Evolutionary conservation across 2,329 filamentous ascomycete species (phyloP).

Genomic region (Xylariaceae sp.): DNA sequence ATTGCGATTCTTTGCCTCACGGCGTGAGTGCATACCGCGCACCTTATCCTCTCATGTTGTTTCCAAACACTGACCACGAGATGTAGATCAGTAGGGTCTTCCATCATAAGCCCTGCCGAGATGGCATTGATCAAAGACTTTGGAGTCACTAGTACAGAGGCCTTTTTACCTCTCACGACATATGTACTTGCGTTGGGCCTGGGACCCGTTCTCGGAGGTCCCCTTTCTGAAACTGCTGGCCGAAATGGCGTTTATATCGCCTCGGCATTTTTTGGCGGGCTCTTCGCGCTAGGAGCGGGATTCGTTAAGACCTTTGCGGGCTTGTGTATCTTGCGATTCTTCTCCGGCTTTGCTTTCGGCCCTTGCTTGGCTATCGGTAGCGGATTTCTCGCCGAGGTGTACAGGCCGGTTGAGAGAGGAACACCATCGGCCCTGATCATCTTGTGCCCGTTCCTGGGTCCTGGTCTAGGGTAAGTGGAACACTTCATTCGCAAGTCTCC

Average conservation of each 20-base stretch:
- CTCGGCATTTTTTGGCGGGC: conserved; percentile 41
- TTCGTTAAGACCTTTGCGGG: conserved; percentile 46
- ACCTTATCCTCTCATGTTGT: background rate
- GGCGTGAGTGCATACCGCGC: conserved; percentile 31
- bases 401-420: conserved; percentile 38
- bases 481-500: background rate
- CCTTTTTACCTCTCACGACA: conserved; percentile 54
- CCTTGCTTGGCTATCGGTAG: conserved; percentile 46
- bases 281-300: conserved; percentile 53
- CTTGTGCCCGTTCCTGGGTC: conserved; percentile 49
- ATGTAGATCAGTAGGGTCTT: conserved; percentile 48
- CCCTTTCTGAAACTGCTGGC: conserved; percentile 54
- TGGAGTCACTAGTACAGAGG: conserved; percentile 47
- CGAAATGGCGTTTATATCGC: conserved; percentile 48
- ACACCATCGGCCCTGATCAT: conserved; percentile 42
- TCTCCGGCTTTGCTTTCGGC: conserved; percentile 48
- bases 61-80: conserved; percentile 4
- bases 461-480: conserved; percentile 43
- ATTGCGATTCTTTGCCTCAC: conserved; percentile 38
- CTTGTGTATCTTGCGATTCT: conserved; percentile 51
- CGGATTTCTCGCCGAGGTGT: conserved; percentile 48
- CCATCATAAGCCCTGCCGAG: conserved; percentile 47
- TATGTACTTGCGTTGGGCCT: conserved; percentile 57
- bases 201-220: conserved; percentile 55
- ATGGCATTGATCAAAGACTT: conserved; percentile 48